Evolutionary conservation across 169 alveolate genomes (phyloP).

Genomic region (Perkinsus olseni): DNA sequence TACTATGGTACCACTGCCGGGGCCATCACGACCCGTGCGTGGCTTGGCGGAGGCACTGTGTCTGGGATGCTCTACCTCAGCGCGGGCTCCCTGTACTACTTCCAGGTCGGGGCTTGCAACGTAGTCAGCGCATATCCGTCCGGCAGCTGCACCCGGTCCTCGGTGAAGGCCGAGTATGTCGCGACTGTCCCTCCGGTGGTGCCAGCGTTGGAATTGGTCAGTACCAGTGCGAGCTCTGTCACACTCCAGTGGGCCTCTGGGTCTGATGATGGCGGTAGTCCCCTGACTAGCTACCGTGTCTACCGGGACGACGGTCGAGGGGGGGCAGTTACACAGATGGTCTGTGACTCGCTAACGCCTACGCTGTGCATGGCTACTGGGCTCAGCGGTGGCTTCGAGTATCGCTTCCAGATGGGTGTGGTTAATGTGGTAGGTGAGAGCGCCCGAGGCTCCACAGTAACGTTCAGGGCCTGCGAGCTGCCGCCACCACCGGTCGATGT

Average conservation of each 20-base stretch:
- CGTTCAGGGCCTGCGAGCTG: neutral
- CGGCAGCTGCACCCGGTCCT: neutral
- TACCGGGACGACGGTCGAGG: constrained; percentile 8
- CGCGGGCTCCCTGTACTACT: constrained; percentile 6
- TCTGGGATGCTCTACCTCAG: neutral
- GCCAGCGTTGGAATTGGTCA: neutral
- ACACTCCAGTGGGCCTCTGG: constrained; percentile 22
- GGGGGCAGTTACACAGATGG: neutral
- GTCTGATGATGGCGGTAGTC: constrained; percentile 17
- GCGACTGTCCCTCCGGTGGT: constrained; percentile 11
- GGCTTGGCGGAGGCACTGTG: constrained; percentile 1
- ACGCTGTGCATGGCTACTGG: neutral
- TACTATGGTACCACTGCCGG: constrained; percentile 1
- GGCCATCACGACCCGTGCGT: neutral
- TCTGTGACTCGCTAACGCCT: neutral
- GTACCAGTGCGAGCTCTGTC: neutral
- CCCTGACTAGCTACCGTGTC: neutral
- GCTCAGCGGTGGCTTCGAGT: constrained; percentile 1
- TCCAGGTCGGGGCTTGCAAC: constrained; percentile 9
- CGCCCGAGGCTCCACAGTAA: neutral
- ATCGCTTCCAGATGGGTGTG: constrained; percentile 3
- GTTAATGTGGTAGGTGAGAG: constrained; percentile 3
- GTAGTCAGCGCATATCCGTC: neutral
- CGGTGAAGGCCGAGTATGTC: neutral
- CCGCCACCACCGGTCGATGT: neutral